These are phyloP conservation scores for Rhododendron griersonianum DNA, from an alignment of 148 eudicot genomes.

Conservation along the genomic window DNA sequence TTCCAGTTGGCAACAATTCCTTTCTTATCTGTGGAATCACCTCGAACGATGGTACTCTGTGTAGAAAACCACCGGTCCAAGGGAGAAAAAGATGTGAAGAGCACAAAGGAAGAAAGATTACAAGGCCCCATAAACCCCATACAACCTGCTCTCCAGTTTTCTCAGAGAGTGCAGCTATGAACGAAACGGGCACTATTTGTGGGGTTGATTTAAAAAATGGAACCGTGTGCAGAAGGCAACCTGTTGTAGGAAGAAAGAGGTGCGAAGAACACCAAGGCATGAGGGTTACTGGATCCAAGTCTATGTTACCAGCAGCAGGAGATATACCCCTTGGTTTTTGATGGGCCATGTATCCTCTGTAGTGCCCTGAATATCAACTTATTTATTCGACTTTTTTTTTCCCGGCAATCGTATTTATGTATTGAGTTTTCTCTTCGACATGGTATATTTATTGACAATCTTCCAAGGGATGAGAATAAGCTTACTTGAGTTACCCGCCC, in stretches of 20 bases:
- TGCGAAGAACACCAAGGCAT: constrained; percentile 32
- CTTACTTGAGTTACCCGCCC: not conserved
- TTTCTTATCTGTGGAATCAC: constrained; percentile 47
- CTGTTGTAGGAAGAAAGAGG: constrained; percentile 18
- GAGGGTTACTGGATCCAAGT: constrained; percentile 10
- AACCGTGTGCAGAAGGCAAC: constrained; percentile 21
- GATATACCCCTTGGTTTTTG: not conserved
- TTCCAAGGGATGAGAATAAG: not conserved
- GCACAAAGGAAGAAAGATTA: constrained; percentile 60
- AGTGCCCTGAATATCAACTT: not conserved
- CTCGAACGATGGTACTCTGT: constrained; percentile 40
- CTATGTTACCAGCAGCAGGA: not conserved
- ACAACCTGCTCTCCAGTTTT: not conserved
- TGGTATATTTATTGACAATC: not conserved
- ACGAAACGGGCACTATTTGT: constrained; percentile 19
- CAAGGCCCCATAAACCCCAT: not conserved
- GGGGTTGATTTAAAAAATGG: constrained; percentile 41
- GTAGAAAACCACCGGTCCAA: constrained; percentile 30
- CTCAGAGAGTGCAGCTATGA: not conserved
- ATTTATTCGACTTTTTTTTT: not conserved
- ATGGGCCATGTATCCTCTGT: not conserved
- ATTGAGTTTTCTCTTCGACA: not conserved
- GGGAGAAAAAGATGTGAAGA: constrained; percentile 71
- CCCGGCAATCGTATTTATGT: not conserved
- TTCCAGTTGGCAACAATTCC: not conserved